Conservation (phyloP, 2,329 filamentous ascomycete species). For the Stagonosporopsis rhizophila region DNA sequence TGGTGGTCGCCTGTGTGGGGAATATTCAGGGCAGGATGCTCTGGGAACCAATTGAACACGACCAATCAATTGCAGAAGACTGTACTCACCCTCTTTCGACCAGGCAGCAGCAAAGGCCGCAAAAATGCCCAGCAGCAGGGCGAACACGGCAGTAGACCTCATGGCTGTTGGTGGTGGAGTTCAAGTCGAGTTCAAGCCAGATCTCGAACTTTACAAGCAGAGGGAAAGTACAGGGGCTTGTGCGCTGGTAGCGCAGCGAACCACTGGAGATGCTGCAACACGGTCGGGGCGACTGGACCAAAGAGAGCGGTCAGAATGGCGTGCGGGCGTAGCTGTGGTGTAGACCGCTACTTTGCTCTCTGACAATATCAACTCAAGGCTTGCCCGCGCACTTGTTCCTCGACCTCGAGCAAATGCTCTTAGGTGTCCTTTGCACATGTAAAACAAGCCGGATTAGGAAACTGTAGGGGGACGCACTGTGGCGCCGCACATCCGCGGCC, state of each 20-base stretch:
- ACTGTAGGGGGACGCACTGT: slow-evolving; percentile 11
- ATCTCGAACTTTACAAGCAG: slow-evolving; percentile 30
- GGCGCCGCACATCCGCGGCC: slow-evolving; percentile 12
- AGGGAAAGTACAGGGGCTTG: slow-evolving; percentile 40
- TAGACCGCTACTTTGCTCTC: slow-evolving; percentile 4
- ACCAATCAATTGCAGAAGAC: background rate
- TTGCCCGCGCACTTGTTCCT: background rate
- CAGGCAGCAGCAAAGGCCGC: slow-evolving; percentile 77
- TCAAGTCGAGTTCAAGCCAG: slow-evolving; percentile 24
- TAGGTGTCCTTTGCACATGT: slow-evolving; percentile 12
- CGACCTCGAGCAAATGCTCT: background rate
- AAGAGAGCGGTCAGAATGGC: slow-evolving; percentile 10
- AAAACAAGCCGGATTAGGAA: slow-evolving; percentile 11
- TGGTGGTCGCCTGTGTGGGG: slow-evolving; percentile 24
- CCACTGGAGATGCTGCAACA: slow-evolving; percentile 32
- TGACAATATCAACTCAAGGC: background rate
- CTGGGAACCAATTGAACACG: slow-evolving; percentile 3
- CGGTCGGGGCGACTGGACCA: slow-evolving; percentile 12
- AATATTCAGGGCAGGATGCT: background rate
- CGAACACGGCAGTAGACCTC: slow-evolving; percentile 70
- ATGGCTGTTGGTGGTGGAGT: slow-evolving; percentile 59
- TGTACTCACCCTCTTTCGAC: slow-evolving; percentile 78
- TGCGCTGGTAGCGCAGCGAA: slow-evolving; percentile 35
- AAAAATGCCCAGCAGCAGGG: slow-evolving; percentile 73
- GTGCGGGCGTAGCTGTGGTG: slow-evolving; percentile 13